Evolutionary conservation across 768 basidiomycete genomes (phyloP).

Genomic region (Lactarius indigo): DNA sequence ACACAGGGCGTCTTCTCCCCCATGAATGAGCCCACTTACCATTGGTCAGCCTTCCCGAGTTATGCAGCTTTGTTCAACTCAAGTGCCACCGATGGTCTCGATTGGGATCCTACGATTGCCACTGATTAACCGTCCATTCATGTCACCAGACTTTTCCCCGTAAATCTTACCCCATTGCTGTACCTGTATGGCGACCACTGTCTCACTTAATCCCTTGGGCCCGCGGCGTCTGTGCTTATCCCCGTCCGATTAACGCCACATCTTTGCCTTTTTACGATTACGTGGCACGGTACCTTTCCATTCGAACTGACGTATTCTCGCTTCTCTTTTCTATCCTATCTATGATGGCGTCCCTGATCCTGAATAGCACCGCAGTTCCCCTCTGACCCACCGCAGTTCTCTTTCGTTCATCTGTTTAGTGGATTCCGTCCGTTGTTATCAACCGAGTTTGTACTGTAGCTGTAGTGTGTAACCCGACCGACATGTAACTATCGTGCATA

Average conservation of each 20-base stretch:
- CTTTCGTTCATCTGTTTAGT: not conserved
- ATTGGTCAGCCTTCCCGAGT: not conserved
- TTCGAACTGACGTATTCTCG: not conserved
- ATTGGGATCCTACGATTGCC: not conserved
- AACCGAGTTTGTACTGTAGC: not conserved
- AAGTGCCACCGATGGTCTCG: not conserved
- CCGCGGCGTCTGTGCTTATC: not conserved
- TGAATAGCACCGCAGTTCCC: not conserved
- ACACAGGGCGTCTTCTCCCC: not conserved
- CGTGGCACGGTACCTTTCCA: not conserved
- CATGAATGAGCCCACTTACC: not conserved
- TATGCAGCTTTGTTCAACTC: not conserved
- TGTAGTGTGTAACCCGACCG: not conserved
- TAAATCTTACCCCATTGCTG: no score
- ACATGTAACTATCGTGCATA: constrained; percentile 11
- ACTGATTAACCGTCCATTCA: not conserved
- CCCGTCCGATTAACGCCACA: not conserved
- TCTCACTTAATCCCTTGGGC: not conserved
- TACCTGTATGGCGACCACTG: not conserved
- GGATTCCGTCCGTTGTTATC: not conserved
- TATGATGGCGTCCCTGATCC: not conserved
- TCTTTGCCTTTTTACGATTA: not conserved
- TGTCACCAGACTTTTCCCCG: not conserved
- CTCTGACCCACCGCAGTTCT: not conserved
- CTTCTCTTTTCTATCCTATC: not conserved